Base-by-base conservation (phyloP, 331 rosid genomes). In the Pyrus hybrid region DNA sequence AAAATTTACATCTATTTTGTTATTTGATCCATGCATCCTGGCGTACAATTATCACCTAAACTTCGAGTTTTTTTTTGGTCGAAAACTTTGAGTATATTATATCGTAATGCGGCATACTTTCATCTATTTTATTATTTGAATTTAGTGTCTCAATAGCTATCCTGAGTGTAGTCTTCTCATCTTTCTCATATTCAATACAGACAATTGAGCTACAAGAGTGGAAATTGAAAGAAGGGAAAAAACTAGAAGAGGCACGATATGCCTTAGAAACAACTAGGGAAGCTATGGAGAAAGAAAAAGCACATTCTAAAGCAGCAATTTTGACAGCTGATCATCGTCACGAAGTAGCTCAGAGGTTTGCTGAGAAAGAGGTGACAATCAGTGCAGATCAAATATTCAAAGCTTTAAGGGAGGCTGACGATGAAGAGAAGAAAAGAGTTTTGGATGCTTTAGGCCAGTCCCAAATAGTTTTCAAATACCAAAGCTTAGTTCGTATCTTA, bases 401-500 rank as follows among this genome's bases (percentile, higher is more conserved):
- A 74, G 73, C 76, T n/a, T 21, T 71, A 58, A 72, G 45, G 20
- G 68, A 80, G 21, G 35, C 70, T 57, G 8, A 11, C 23, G 10
- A 33, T 33, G 70, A 72, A 30, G 66, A 73, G 33, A 66, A 64
- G 57, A 41, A 30, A 2, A 23, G 49, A 70, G 25, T 79, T 51
- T 37, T 63, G 43, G 76, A 70, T 57, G 79, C 78, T 68, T 66
- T 82, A 20, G 33, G 79, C n/a, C 80, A 70, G 23, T 79, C 73
- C 70, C 77, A 28, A 17, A 0, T 60, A 23, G 32, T 78, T 63
- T 65, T 77, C 68, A 80, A 80, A 45, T 80, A 54, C 68, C 88
- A 77, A 73, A 74, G 83, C 79, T 73, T 71, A 49, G 75, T 79
- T 68, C 82, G 77, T 32, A 30, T 71, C 12, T 21, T 79, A 1